Conservation (phyloP, 345 rosid genomes). For the Carallia pectinifolia region DNA sequence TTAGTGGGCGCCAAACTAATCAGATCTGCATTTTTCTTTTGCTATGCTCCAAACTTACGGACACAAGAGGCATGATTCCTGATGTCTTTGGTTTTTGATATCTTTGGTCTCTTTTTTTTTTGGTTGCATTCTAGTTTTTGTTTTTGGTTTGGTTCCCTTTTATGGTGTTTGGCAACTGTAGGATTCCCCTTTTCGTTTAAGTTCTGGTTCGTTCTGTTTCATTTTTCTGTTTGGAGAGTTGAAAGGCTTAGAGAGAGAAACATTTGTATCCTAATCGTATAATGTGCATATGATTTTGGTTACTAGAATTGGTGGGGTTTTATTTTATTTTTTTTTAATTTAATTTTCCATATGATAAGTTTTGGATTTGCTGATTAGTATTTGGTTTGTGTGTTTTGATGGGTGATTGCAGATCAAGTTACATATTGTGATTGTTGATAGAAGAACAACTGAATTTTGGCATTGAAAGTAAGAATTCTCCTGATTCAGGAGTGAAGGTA, state of each 20-base stretch:
- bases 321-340: too few species aligned
- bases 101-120: not conserved
- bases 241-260: too few species aligned
- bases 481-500: constrained; percentile 11
- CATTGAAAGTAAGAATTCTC: constrained; percentile 9
- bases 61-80: constrained; percentile 44
- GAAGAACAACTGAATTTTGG: constrained; percentile 1
- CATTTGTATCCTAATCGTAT: too few species aligned
- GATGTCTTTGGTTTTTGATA: constrained; percentile 29
- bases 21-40: constrained; percentile 50
- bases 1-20: constrained; percentile 19
- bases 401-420: constrained; percentile 39
- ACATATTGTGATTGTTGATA: constrained; percentile 16
- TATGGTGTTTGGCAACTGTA: not conserved
- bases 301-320: too few species aligned
- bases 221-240: too few species aligned
- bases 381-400: not conserved
- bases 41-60: constrained; percentile 22
- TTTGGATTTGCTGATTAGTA: too few species aligned
- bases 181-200: too few species aligned
- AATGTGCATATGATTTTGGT: too few species aligned
- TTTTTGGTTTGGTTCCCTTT: constrained; percentile 10
- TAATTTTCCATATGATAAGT: too few species aligned
- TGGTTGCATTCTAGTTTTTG: not conserved
- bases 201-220: too few species aligned